phyloP scores from a whole-genome alignment of 1,284 basidiomycete genomes.

The Coriolopsis trogii region DNA sequence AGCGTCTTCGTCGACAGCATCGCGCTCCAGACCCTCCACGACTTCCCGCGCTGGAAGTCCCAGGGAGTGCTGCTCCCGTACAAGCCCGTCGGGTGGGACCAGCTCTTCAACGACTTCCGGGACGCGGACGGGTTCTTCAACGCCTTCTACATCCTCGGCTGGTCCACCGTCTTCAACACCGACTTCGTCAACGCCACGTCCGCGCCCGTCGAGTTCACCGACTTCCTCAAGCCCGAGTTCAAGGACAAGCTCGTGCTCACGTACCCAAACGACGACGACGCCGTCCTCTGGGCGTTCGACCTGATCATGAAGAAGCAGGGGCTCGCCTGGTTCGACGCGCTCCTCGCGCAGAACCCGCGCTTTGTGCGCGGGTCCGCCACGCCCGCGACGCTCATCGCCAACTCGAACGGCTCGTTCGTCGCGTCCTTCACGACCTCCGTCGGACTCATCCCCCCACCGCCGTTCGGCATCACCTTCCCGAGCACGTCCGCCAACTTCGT shows the following conservation, averaged over 20 bases:
- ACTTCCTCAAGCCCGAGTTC: not conserved
- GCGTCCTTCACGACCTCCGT: not conserved
- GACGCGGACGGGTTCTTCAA: constrained; percentile 1
- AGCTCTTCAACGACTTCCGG: not conserved
- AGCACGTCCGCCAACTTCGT: not conserved
- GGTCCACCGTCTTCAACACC: not conserved
- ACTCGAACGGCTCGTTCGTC: not conserved
- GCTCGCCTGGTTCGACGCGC: not conserved
- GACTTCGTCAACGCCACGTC: not conserved
- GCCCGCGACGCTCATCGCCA: not conserved
- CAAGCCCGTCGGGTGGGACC: not conserved
- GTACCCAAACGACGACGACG: not conserved
- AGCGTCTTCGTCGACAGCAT: not conserved
- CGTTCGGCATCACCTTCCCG: not conserved
- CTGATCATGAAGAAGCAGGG: not conserved
- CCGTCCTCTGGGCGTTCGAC: not conserved
- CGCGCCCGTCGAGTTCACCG: not conserved
- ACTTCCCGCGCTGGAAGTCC: not conserved
- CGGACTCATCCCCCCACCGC: not conserved
- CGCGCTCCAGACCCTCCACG: not conserved
- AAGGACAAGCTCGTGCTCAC: not conserved
- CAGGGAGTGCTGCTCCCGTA: not conserved
- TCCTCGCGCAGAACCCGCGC: not conserved
- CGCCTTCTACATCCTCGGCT: not conserved
- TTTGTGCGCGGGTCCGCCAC: not conserved